Evolutionary conservation across 495 filamentous ascomycete species (phyloP).

Genomic region (Hyaloscypha variabilis): DNA sequence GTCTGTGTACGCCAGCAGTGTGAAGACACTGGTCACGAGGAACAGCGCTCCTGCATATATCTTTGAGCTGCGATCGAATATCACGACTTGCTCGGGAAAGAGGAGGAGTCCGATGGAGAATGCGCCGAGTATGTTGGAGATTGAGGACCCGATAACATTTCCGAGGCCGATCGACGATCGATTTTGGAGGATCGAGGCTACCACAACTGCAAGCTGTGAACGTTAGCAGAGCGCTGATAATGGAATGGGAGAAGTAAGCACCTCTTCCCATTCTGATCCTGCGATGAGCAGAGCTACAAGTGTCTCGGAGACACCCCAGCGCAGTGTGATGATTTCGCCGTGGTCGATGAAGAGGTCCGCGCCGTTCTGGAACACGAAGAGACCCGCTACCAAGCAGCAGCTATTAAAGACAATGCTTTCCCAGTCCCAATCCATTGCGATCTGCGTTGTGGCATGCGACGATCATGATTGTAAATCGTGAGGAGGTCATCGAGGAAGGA

Average conservation of each 20-base stretch:
- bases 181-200: conserved; percentile 47
- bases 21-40: conserved; percentile 41
- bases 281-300: conserved; percentile 55
- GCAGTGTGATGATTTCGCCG: conserved; percentile 49
- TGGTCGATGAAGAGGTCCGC: conserved; percentile 55
- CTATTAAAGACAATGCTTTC: conserved; percentile 39
- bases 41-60: conserved; percentile 48
- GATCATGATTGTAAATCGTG: neutral
- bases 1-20: conserved; percentile 36
- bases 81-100: conserved; percentile 28
- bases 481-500: neutral
- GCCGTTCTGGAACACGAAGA: conserved; percentile 48
- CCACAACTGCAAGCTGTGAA: conserved; percentile 53
- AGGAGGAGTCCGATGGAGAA: conserved; percentile 56
- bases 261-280: conserved; percentile 62
- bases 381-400: conserved; percentile 38
- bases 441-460: neutral
- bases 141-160: conserved; percentile 56
- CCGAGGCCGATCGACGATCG: conserved; percentile 54
- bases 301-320: conserved; percentile 49
- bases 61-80: conserved; percentile 49
- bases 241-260: conserved; percentile 15
- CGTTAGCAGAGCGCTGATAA: conserved; percentile 6
- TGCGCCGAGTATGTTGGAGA: conserved; percentile 59
- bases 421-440: conserved; percentile 36